Percentiles rank a stretch among this genome's conserved stretches.
Evolutionary conservation across 805 yeast genomes (phyloP).

Genomic region (Ogataea naganishii): DNA sequence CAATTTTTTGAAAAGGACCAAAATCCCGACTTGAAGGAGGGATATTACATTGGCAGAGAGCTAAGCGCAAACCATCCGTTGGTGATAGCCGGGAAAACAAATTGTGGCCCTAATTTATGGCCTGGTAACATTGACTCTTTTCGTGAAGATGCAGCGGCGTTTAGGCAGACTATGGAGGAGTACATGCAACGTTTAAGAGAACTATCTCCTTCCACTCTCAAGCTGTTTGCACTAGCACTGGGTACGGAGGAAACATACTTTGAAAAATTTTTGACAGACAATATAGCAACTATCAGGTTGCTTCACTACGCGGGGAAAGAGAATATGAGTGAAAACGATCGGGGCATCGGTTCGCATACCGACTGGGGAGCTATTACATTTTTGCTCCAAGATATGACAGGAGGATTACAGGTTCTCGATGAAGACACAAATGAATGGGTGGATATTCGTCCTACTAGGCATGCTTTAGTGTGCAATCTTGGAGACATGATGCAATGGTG

Average conservation of each 20-base stretch:
- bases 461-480: conserved; percentile 27
- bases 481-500: conserved; percentile 30
- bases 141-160: conserved; percentile 17
- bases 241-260: conserved; percentile 20
- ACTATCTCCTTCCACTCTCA: conserved; percentile 16
- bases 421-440: conserved; percentile 21
- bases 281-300: conserved; percentile 22
- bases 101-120: conserved; percentile 15
- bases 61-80: conserved; percentile 3
- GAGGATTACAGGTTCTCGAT: conserved; percentile 30
- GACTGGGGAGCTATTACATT: conserved; percentile 29
- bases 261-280: conserved; percentile 13
- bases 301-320: conserved; percentile 26
- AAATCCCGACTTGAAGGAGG: conserved; percentile 25
- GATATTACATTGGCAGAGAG: conserved; percentile 23
- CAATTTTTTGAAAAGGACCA: conserved; percentile 12
- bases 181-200: conserved; percentile 11
- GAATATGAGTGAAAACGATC: conserved; percentile 17
- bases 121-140: conserved; percentile 20
- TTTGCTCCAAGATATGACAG: conserved; percentile 25
- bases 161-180: conserved; percentile 12
- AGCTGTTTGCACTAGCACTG: conserved; percentile 21
- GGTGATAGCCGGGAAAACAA: conserved; percentile 7
- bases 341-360: conserved; percentile 32
- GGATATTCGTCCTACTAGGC: conserved; percentile 18